Base-by-base conservation (phyloP, 768 basidiomycete genomes). In the Rhodotorula sphaerocarpa region DNA sequence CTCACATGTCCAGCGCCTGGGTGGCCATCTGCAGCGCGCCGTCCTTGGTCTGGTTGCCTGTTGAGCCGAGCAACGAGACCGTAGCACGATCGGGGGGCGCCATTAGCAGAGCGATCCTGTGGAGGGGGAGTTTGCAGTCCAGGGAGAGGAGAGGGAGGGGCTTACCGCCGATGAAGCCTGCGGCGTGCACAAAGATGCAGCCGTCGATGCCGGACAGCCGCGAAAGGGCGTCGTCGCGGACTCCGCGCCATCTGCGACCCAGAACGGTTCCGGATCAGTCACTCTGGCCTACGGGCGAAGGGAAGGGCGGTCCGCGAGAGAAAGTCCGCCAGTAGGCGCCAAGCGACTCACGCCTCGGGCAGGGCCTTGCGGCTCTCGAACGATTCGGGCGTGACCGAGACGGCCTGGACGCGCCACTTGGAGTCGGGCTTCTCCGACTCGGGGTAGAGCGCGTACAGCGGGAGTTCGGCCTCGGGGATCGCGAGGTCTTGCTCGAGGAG, bases 121-220 rank as follows among this genome's bases (percentile, higher is more conserved):
- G 7, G 7, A 31, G 52, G 66, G 43, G 34, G 63, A 41, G 39
- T 23, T n/a, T 27, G 51, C 27, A 52, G 42, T 21, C 51, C 27
- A 52, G 41, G n/a, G 3, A 31, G 18, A 12, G 27, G 36, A 25
- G 42, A 51, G 45, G 58, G 57, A 42, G 41, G 33, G 73, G 82
- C 33, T 64, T 66, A 84, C 91, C 91, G 71, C 95, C 95, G 72
- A 91, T 97, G 75, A 99, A 99, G 12, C 95, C 95, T 61, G 86
- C 87, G 1, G 92, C 90, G 76, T 99, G 95, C 30, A 92, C 84
- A 72, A 99, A 99, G 57, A 95, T 83, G 55, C 92, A 81, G 2
- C 85, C 90, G 0, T 83, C 81, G 63, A 96, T 83, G 4, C 89
- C 88, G 21, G 83, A 83, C 11, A 82, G 76, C 67, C 81, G 77